Conservation (phyloP, 2,329 filamentous ascomycete species). For the Emmonsiellopsis sp. region DNA sequence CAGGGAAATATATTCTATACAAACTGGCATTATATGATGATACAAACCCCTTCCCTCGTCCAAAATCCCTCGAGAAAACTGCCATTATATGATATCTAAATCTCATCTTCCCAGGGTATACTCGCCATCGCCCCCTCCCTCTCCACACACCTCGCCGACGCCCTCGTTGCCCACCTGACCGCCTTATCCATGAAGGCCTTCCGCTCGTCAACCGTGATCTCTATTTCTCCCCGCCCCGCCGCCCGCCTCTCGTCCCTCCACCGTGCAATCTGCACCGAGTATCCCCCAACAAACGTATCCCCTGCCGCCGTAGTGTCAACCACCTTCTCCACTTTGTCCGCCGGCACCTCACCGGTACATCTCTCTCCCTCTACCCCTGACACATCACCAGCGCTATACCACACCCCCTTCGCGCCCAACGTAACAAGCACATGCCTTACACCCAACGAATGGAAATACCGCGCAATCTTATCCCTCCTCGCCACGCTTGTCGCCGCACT, state of each 20-base stretch:
- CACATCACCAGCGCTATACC: conserved; percentile 46
- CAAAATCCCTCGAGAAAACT: background rate
- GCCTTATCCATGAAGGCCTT: conserved; percentile 35
- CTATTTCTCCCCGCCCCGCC: conserved; percentile 43
- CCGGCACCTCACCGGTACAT: conserved; percentile 41
- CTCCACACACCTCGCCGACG: conserved; percentile 37
- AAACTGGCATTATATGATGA: no score
- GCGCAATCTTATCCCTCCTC: conserved; percentile 45
- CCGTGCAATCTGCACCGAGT: conserved; percentile 63
- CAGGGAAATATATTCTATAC: no score
- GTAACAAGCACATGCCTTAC: conserved; percentile 75
- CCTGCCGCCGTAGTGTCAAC: conserved; percentile 91
- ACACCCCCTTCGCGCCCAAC: conserved; percentile 70
- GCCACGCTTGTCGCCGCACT: conserved; percentile 30
- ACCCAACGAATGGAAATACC: conserved; percentile 57
- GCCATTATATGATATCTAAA: conserved; percentile 7
- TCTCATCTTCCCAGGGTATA: conserved; percentile 40
- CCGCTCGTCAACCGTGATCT: conserved; percentile 25
- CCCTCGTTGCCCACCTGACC: conserved; percentile 33
- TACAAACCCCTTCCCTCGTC: no score
- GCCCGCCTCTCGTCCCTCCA: conserved; percentile 30
- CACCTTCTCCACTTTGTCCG: conserved; percentile 60
- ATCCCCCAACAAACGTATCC: conserved; percentile 87
- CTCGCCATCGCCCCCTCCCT: conserved; percentile 38
- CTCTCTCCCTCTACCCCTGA: conserved; percentile 23